Percentiles rank a stretch among this genome's conserved stretches.
Evolutionary conservation across 202 grass and related monocot species (phyloP).

Genomic region (Brachypodium distachyon): DNA sequence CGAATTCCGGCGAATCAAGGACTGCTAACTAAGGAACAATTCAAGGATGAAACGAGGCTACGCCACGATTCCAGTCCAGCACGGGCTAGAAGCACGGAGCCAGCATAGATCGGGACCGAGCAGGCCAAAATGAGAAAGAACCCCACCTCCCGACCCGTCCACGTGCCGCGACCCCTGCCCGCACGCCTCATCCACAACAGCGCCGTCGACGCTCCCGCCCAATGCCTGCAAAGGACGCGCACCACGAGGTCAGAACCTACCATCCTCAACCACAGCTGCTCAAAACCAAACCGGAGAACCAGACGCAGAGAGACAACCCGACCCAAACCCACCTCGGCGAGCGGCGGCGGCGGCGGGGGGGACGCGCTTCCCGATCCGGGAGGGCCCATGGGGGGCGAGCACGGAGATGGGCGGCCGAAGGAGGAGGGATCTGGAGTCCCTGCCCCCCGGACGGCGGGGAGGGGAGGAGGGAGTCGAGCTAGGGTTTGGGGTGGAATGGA

Average conservation of each 20-base stretch:
- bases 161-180: not conserved
- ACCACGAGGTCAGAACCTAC: not conserved
- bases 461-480: not conserved
- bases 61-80: not conserved
- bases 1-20: not conserved
- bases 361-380: constrained; percentile 42
- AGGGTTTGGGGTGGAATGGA: constrained; percentile 20
- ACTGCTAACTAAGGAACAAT: not conserved
- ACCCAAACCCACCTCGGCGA: constrained; percentile 1
- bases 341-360: not conserved
- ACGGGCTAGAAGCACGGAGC: not conserved
- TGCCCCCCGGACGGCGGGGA: too few species aligned
- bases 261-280: too few species aligned
- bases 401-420: too few species aligned
- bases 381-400: constrained; percentile 26
- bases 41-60: not conserved
- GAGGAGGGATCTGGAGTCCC: constrained; percentile 11
- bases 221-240: constrained; percentile 19
- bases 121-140: not conserved
- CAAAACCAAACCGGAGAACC: not conserved
- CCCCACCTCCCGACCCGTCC: constrained; percentile 20
- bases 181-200: constrained; percentile 2
- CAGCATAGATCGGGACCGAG: not conserved
- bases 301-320: not conserved
- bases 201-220: not conserved